Evolutionary conservation across 2,329 filamentous ascomycete genomes (phyloP), one percentile per base, ranked within the genome.

Genomic region (Cordyceps militaris): DNA sequence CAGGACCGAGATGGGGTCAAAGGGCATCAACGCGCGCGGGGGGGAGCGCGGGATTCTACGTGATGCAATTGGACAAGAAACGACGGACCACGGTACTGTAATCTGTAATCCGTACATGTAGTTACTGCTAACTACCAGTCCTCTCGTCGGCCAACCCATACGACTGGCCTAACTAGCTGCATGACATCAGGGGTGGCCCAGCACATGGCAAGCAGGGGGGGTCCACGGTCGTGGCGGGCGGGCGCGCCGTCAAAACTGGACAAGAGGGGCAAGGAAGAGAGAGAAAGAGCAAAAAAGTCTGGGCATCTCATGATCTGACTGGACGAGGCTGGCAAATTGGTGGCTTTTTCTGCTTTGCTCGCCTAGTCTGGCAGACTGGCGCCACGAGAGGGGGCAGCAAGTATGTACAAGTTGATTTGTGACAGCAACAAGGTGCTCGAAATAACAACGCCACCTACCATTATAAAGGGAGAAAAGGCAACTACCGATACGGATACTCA

Each of bases 201-300:
- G 42, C 42, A 55, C 52, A 55, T 55, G 52, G 52, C 52, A 30
- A 47, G 42, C 52, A 55, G 52, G 52, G 52, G 52, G n/a, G 42
- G 38, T 9, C 16, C 24, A 32, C 36, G 9, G 36, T 9, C 16
- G 36, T n/a, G 11, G 36, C 11, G 24, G 19, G 43, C 23, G 6
- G 13, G 46, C 52, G 28, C 30, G 32, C 16, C 14, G 42, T 46
- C 23, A 43, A 36, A 38, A n/a, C n/a, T 34, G 30, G 26, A 55
- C 21, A 14, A 38, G 19, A n/a, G 23, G 5, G 14, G 11, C 30
- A 36, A 24, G 32, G 30, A 38, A 21, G 19, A 16, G n/a, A 7
- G 11, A 10, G 13, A 14, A 8, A 38, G 24, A 38, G 14, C 4
- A 32, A 32, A 19, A 42, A 42, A n/a, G n/a, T n/a, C n/a, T n/a